A percentile compares a stretch with the other conserved stretches of the same genome.
Conservation (phyloP, 495 filamentous ascomycete species). For the Immersiella caudata region DNA sequence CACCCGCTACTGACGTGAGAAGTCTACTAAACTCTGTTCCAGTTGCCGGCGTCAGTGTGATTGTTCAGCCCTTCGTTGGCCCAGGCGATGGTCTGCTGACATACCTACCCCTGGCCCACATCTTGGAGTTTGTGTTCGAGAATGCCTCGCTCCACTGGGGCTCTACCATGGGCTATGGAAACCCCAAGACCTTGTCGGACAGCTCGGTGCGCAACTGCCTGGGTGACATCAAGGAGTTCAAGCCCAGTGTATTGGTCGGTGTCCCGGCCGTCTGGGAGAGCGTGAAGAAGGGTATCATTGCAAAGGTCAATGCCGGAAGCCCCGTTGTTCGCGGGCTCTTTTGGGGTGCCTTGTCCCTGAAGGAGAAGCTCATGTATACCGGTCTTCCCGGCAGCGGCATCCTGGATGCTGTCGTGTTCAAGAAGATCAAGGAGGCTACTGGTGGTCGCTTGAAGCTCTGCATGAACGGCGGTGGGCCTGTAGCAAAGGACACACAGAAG, state of each 20-base stretch:
- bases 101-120: slow-evolving; percentile 92
- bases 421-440: slow-evolving; percentile 89
- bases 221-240: slow-evolving; percentile 93
- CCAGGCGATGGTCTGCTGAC: slow-evolving; percentile 87
- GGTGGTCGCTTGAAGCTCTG: slow-evolving; percentile 78
- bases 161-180: slow-evolving; percentile 95
- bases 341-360: slow-evolving; percentile 86
- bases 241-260: slow-evolving; percentile 87
- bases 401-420: slow-evolving; percentile 80
- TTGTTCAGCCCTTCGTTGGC: slow-evolving; percentile 82
- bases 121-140: slow-evolving; percentile 97
- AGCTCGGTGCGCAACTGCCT: slow-evolving; percentile 87
- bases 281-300: slow-evolving; percentile 95
- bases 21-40: slow-evolving; percentile 21
- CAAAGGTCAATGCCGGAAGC: slow-evolving; percentile 77
- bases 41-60: slow-evolving; percentile 86
- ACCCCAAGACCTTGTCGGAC: slow-evolving; percentile 90
- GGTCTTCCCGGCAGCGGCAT: slow-evolving; percentile 75
- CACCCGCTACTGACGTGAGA: not conserved
- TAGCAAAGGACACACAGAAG: slow-evolving; percentile 82
- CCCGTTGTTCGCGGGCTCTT: slow-evolving; percentile 79
- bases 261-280: slow-evolving; percentile 98
- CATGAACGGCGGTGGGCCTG: slow-evolving; percentile 85
- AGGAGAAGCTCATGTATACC: slow-evolving; percentile 73
- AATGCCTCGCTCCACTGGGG: slow-evolving; percentile 93